Evolutionary conservation across 1,139 yeast species (phyloP), one percentile per base, ranked within the genome.

Genomic region (Yamadazyma sp.): DNA sequence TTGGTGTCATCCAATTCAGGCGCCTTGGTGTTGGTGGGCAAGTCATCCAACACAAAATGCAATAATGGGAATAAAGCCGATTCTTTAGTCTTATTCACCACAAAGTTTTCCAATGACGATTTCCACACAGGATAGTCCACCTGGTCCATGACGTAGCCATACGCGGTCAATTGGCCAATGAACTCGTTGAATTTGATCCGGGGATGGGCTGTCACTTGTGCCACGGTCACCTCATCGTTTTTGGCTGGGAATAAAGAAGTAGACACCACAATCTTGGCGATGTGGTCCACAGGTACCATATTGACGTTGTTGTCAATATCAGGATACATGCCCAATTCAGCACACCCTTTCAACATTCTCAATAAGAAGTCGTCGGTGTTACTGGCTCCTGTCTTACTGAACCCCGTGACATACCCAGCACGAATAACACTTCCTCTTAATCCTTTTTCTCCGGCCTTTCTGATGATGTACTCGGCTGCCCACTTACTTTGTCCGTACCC

Each of bases 401-500:
- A 87, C 40, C 98, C 98, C 45, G 95, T 85, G 34, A 92, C 92
- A 56, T 92, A 92, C 31, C 99, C 98, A 1, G 99, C 97, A 61
- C 99, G 80, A 26, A 92, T 80, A 49, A 92, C 84, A 43, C 92
- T 79, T 24, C 98, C 98, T 47, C 81, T 73, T 48, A 94, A 76
- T 4, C 98, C 98, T 43, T 82, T 70, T 40, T 73, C 74, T 37
- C 97, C 97, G 6, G 98, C 98, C 43, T 74, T 75, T 58, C 97
- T 80, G 44, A 88, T 81, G 34, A 94, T 72, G 54, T 85, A 80
- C 64, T 92, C 99, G 14, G 96, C 95, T 29, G 90, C 89, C 99
- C 99, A 92, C 62, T 92, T 92, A 49, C 95, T 80, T 66, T 92
- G 98, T 30, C 98, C 99, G 55, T 92, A 92, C 12, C 98, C 99